These are phyloP conservation scores for Cryptosporidium viatorum DNA, from an alignment of 169 alveolate species.

Conservation along the genomic window DNA sequence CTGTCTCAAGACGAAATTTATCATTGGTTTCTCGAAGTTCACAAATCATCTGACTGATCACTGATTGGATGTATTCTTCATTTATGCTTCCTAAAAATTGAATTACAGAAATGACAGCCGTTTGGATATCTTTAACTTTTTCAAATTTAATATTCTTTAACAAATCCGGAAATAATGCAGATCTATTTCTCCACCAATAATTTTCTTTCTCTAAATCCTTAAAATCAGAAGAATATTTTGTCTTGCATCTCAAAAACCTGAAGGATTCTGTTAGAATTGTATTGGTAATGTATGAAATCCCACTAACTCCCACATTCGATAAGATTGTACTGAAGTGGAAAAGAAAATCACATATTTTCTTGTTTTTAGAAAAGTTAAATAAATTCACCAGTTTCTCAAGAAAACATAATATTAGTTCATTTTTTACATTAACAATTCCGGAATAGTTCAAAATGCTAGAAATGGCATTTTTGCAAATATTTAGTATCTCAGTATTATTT, in stretches of 20 bases:
- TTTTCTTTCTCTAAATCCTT: neutral
- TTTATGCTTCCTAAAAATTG: constrained; percentile 17
- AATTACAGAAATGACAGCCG: neutral
- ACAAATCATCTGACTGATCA: constrained; percentile 14
- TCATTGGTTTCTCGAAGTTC: constrained; percentile 21
- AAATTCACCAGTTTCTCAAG: neutral
- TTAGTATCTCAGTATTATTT: neutral
- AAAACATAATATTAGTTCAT: neutral
- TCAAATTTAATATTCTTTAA: neutral
- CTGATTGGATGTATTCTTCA: constrained; percentile 31
- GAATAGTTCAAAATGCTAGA: neutral
- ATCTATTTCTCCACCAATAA: constrained; percentile 46
- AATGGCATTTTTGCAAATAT: constrained; percentile 11
- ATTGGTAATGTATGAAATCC: constrained; percentile 38
- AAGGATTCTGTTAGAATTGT: constrained; percentile 6
- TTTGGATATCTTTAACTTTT: neutral
- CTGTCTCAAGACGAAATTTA: constrained; percentile 5
- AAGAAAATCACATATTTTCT: neutral
- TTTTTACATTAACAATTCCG: neutral
- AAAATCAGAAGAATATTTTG: neutral
- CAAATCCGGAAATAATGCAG: neutral
- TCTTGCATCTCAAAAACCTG: neutral
- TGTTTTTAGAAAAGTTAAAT: neutral
- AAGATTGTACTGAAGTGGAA: neutral
- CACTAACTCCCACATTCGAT: constrained; percentile 28